Conservation (phyloP, 2,329 filamentous ascomycete genomes). For the Stemphylium vesicarium region DNA sequence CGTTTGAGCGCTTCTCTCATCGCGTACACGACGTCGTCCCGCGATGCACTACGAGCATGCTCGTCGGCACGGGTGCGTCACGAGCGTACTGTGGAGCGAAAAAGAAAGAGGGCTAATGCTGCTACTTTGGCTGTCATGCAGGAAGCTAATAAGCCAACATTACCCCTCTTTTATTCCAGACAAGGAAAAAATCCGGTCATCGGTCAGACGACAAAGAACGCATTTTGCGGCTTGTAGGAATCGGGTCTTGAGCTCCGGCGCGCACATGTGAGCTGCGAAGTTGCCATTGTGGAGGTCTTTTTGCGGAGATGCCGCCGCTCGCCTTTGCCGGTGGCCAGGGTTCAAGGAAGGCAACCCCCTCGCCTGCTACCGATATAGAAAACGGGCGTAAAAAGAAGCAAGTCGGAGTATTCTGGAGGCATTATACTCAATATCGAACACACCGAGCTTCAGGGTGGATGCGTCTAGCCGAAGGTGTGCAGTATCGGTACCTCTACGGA, state of each 20-base stretch:
- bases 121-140: constrained; percentile 33
- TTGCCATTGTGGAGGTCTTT: constrained; percentile 16
- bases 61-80: constrained; percentile 5
- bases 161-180: constrained; percentile 25
- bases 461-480: neutral
- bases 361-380: constrained; percentile 4
- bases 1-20: neutral
- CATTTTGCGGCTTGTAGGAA: constrained; percentile 23
- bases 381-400: neutral
- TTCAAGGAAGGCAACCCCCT: constrained; percentile 2
- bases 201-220: constrained; percentile 11
- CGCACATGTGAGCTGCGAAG: constrained; percentile 17
- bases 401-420: neutral
- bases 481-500: neutral
- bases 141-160: constrained; percentile 30
- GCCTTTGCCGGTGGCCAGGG: constrained; percentile 18
- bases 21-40: constrained; percentile 2
- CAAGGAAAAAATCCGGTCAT: constrained; percentile 16
- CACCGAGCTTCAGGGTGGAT: constrained; percentile 1
- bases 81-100: constrained; percentile 9
- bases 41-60: constrained; percentile 7
- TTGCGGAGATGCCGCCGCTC: constrained; percentile 16
- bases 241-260: constrained; percentile 17
- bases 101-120: constrained; percentile 31
- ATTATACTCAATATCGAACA: constrained; percentile 1